These are phyloP conservation scores for Porcisia hertigi DNA, from an alignment of 208 protist species.

Conservation along the genomic window DNA sequence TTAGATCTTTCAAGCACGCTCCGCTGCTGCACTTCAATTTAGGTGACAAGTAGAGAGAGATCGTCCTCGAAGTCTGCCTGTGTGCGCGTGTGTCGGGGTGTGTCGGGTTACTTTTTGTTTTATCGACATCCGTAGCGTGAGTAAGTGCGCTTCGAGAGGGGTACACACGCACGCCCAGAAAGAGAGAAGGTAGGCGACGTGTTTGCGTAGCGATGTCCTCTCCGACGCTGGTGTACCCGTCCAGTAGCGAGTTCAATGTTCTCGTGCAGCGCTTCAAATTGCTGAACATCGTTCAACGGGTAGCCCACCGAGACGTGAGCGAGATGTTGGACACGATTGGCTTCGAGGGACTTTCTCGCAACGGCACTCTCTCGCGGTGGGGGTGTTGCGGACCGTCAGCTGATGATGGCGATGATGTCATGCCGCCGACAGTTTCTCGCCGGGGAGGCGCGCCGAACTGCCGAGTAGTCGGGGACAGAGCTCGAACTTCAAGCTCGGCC, in stretches of 20 bases:
- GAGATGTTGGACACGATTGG: slow-evolving; percentile 84
- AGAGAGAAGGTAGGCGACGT: too few relatives aligned
- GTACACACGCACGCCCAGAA: not conserved
- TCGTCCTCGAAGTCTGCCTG: too few relatives aligned
- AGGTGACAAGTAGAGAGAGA: too few relatives aligned
- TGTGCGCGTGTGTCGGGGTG: too few relatives aligned
- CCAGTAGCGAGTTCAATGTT: slow-evolving; percentile 60
- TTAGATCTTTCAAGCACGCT: too few relatives aligned
- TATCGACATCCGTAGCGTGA: too few relatives aligned
- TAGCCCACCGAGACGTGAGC: slow-evolving; percentile 81
- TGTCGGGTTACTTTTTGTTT: too few relatives aligned
- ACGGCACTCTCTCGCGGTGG: slow-evolving; percentile 37
- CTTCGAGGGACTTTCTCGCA: slow-evolving; percentile 65
- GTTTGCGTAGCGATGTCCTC: slow-evolving; percentile 8
- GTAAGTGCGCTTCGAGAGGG: too few relatives aligned
- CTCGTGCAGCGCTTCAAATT: slow-evolving; percentile 87
- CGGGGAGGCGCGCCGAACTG: not conserved
- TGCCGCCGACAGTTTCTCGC: too few relatives aligned
- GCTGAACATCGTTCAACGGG: slow-evolving; percentile 80
- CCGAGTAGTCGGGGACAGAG: not conserved
- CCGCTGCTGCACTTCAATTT: too few relatives aligned
- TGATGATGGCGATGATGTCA: not conserved
- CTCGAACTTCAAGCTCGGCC: not conserved
- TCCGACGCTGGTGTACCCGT: slow-evolving; percentile 26
- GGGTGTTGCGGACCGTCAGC: not conserved